phyloP scores from a whole-genome alignment of 495 filamentous ascomycete species.

The Tuber magnatum region DNA sequence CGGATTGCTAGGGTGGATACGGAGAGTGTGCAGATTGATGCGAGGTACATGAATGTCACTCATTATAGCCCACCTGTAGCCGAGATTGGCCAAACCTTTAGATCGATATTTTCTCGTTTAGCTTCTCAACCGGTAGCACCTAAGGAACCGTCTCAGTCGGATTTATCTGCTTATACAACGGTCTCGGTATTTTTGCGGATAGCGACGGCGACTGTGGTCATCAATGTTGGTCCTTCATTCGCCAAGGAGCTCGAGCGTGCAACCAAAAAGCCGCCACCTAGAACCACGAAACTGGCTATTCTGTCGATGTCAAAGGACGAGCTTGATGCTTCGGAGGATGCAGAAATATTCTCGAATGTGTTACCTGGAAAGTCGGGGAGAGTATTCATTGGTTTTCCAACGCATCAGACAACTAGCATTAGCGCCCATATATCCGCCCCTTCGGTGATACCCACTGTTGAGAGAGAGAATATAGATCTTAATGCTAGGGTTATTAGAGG shows the following conservation, averaged over 20 bases:
- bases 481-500: constrained; percentile 87
- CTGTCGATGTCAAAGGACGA: constrained; percentile 88
- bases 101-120: constrained; percentile 32
- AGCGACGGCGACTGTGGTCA: constrained; percentile 72
- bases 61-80: constrained; percentile 34
- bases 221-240: constrained; percentile 59
- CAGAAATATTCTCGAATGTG: constrained; percentile 82
- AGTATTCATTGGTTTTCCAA: constrained; percentile 97
- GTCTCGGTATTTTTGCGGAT: constrained; percentile 82
- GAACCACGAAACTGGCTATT: constrained; percentile 71
- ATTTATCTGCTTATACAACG: constrained; percentile 42
- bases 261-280: constrained; percentile 93
- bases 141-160: constrained; percentile 24
- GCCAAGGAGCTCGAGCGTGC: constrained; percentile 86
- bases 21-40: constrained; percentile 83
- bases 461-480: constrained; percentile 91
- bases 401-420: constrained; percentile 88
- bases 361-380: constrained; percentile 78
- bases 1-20: constrained; percentile 63
- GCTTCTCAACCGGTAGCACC: constrained; percentile 8
- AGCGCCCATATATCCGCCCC: constrained; percentile 97
- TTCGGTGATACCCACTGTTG: constrained; percentile 96
- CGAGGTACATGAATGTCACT: constrained; percentile 73
- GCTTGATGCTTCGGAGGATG: constrained; percentile 58
- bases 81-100: constrained; percentile 21